Evolutionary conservation across 306 rosid genomes (phyloP).

Genomic region (Parietaria judaica): DNA sequence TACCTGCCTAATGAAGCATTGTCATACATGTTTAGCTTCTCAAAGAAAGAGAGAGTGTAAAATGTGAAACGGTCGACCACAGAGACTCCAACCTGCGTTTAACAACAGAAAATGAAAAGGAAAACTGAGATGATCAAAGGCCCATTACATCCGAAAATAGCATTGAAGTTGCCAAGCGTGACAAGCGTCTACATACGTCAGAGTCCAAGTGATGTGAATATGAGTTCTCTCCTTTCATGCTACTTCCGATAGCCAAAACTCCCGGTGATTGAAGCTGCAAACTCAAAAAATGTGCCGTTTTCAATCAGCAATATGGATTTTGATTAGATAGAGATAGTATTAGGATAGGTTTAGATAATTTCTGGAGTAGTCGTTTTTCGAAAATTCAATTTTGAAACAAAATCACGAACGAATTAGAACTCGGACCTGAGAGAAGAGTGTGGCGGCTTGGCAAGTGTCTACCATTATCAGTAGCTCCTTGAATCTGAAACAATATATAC

Average conservation of each 20-base stretch:
- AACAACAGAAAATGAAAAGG: slow-evolving; percentile 4
- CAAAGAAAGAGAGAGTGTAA: slow-evolving; percentile 89
- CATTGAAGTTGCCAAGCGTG: too few species aligned
- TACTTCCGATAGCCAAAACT: slow-evolving; percentile 94
- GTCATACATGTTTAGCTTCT: slow-evolving; percentile 84
- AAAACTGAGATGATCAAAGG: slow-evolving; percentile 9
- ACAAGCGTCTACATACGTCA: slow-evolving; percentile 45
- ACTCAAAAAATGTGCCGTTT: slow-evolving; percentile 21
- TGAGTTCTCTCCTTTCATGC: slow-evolving; percentile 97
- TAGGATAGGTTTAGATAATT: too few species aligned
- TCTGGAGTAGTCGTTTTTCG: background rate
- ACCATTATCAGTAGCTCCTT: slow-evolving; percentile 99
- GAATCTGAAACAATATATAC: slow-evolving; percentile 42
- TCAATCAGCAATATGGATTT: slow-evolving; percentile 18
- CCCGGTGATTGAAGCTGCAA: slow-evolving; percentile 93
- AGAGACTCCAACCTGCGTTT: slow-evolving; percentile 79
- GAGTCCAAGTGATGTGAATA: slow-evolving; percentile 97
- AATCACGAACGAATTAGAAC: background rate
- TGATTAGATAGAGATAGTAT: too few species aligned
- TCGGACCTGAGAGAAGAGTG: slow-evolving; percentile 88
- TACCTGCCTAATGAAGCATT: slow-evolving; percentile 93
- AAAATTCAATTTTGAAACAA: background rate
- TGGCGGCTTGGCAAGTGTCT: slow-evolving; percentile 96
- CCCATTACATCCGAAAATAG: slow-evolving; percentile 1
- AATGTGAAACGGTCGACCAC: slow-evolving; percentile 95